Percentiles rank a stretch among this genome's conserved stretches.
These are phyloP conservation scores for Olyra latifolia DNA, from an alignment of 176 grass and related monocot species.

Conservation along the genomic window DNA sequence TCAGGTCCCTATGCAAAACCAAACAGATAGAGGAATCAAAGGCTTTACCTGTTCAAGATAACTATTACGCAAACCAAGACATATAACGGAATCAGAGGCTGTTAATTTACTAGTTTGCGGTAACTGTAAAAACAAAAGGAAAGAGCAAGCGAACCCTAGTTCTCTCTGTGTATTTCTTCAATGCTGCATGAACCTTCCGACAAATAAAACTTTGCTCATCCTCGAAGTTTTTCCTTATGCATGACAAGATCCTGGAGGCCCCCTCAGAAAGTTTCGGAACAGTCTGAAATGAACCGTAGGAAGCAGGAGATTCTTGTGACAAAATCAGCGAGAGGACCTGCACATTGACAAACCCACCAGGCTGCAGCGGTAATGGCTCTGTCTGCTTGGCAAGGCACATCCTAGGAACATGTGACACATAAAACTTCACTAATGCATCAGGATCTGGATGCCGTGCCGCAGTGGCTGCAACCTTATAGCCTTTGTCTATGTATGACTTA, in stretches of 20 bases:
- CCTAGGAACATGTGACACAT: not conserved
- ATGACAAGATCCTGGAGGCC: not conserved
- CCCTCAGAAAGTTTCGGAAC: not conserved
- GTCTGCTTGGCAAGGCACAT: not conserved
- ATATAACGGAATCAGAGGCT: not conserved
- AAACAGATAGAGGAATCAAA: no score
- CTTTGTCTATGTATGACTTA: not conserved
- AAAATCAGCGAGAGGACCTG: not conserved
- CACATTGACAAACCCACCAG: not conserved
- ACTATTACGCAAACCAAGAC: no score
- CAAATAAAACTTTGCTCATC: not conserved
- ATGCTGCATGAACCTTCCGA: not conserved
- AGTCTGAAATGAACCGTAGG: not conserved
- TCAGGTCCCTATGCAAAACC: constrained; percentile 20
- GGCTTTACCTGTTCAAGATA: no score
- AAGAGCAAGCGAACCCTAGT: not conserved
- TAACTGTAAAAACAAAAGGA: not conserved
- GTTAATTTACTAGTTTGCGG: not conserved
- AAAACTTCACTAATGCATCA: not conserved
- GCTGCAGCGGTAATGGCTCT: not conserved
- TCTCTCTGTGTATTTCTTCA: constrained; percentile 17
- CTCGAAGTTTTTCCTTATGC: not conserved
- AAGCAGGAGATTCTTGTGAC: not conserved
- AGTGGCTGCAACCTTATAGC: not conserved
- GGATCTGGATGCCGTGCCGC: not conserved